Evolutionary conservation across 1,284 basidiomycete species (phyloP).

Genomic region (Apiotrichum domesticum): DNA sequence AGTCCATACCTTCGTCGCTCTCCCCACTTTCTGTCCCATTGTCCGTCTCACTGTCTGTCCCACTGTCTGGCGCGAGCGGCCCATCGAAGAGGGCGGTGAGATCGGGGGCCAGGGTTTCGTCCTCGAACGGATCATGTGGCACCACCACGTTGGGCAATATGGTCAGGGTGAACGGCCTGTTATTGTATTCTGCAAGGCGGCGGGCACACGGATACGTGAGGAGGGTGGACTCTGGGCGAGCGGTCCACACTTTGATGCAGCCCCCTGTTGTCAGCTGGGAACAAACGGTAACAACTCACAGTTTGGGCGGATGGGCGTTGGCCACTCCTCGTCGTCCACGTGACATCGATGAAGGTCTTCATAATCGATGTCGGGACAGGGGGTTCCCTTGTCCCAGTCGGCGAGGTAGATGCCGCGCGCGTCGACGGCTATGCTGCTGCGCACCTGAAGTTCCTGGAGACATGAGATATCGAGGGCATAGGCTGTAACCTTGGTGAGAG

Average conservation of each 20-base stretch:
- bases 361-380: not conserved
- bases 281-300: not conserved
- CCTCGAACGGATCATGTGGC: not conserved
- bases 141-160: too few relatives aligned
- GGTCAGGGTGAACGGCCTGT: too few relatives aligned
- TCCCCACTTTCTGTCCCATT: too few relatives aligned
- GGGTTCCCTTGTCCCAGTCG: constrained; percentile 11
- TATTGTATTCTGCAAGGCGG: not conserved
- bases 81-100: not conserved
- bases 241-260: constrained; percentile 5
- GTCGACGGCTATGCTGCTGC: constrained; percentile 2
- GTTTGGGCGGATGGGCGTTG: not conserved
- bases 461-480: constrained; percentile 3
- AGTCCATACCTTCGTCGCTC: not conserved
- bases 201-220: not conserved
- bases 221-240: not conserved
- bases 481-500: not conserved
- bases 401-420: constrained; percentile 8
- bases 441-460: not conserved
- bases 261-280: constrained; percentile 2
- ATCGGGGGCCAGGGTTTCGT: not conserved
- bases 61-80: not conserved
- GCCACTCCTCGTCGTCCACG: not conserved
- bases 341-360: not conserved
- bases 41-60: not conserved